These are phyloP conservation scores for Aspergillus texensis DNA, from an alignment of 2,329 filamentous ascomycete genomes.

Conservation along the genomic window DNA sequence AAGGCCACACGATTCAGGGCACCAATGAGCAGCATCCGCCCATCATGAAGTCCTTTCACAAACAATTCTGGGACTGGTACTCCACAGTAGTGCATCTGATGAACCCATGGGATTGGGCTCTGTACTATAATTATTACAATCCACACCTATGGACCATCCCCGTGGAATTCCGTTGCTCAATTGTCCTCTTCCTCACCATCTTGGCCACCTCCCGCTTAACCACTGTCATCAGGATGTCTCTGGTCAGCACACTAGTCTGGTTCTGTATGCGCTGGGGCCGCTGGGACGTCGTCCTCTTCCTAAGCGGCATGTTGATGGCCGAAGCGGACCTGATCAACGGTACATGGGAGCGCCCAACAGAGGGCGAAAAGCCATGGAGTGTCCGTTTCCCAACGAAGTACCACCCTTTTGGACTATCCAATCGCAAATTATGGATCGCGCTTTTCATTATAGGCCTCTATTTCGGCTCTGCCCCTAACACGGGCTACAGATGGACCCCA, in stretches of 20 bases:
- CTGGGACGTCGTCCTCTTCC: conserved; percentile 48
- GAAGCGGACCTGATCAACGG: conserved; percentile 46
- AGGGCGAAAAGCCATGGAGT: conserved; percentile 22
- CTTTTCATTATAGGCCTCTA: conserved; percentile 46
- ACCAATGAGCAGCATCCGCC: conserved; percentile 49
- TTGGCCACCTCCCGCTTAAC: conserved; percentile 43
- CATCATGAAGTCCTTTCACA: conserved; percentile 33
- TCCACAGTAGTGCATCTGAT: conserved; percentile 36
- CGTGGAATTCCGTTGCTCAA: conserved; percentile 48
- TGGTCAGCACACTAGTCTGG: conserved; percentile 37
- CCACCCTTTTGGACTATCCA: conserved; percentile 24
- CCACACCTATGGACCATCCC: conserved; percentile 52
- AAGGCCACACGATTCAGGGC: conserved; percentile 42
- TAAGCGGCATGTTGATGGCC: conserved; percentile 47
- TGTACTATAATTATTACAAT: conserved; percentile 49
- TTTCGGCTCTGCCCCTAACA: conserved; percentile 46
- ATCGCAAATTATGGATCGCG: conserved; percentile 38
- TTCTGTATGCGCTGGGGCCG: conserved; percentile 47
- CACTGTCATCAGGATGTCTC: conserved; percentile 35
- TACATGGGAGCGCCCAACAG: conserved; percentile 34
- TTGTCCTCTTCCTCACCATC: conserved; percentile 47
- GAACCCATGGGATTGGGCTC: conserved; percentile 42
- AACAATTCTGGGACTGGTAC: conserved; percentile 43
- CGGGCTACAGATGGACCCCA: conserved; percentile 43
- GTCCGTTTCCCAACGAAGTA: conserved; percentile 17